Evolutionary conservation across 768 basidiomycete species (phyloP), one percentile per base, ranked within the genome.

Genomic region (Daedalea quercina): DNA sequence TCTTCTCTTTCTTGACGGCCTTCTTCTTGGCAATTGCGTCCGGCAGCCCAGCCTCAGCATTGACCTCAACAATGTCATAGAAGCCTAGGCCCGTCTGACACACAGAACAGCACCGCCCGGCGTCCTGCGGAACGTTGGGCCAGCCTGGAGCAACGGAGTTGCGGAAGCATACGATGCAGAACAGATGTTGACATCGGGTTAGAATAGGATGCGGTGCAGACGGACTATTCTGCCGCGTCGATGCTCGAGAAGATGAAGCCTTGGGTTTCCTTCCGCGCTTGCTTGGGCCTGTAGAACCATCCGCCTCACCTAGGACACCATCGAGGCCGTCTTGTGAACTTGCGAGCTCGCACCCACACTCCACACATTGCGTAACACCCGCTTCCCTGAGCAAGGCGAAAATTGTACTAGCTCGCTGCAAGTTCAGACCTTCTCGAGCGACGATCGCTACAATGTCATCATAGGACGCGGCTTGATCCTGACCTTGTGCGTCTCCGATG

Each of bases 151-250:
- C 90, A 40, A 93, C 80, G n/a, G 78, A 80, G 56, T 76, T 71
- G 37, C 85, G 82, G 77, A 93, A 98, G 69, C 96, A 99, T 24
- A 72, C 72, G 9, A 85, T 61, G 70, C 96, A 99, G 68, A 90
- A 97, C 26, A 98, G 76, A 67, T 99, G 96, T 62, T 93, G 90
- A 66, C 96, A 99, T 56, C 87, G 82, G 12, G 96, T 96, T 64
- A 99, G 69, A 49, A 97, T 72, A 0, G 86, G 81, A 23, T 78
- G 81, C 2, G 78, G 76, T 2, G 68, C 69, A 45, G 76, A 73
- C 3, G 90, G 90, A 61, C 88, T 90, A 57, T 71, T 87, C 35
- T 85, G 81, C 28, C 90, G 80, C 37, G 90, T 90, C 1, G 85
- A 76, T 1, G 73, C 73, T n/a, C 88, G 82, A 41, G 88, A 90